phyloP scores from a whole-genome alignment of 805 yeast species.

The Wickerhamomyces xylosicus region DNA sequence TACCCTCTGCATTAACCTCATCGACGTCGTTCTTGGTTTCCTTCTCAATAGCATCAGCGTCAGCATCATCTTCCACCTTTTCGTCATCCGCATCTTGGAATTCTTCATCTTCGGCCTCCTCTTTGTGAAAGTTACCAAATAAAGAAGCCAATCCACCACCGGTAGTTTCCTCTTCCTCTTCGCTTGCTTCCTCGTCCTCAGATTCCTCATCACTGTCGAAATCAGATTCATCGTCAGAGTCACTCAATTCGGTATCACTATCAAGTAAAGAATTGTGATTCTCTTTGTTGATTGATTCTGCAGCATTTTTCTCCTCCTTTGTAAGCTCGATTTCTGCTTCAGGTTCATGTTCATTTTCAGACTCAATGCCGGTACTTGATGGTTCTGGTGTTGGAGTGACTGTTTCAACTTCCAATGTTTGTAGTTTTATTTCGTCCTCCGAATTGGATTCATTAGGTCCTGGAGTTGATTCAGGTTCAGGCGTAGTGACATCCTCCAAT shows the following conservation, averaged over 20 bases:
- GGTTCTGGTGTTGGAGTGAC: constrained; percentile 8
- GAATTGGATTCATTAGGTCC: constrained; percentile 1
- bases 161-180: constrained; percentile 11
- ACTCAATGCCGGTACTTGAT: not conserved
- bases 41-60: constrained; percentile 15
- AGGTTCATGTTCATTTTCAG: too few relatives aligned
- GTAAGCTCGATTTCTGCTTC: constrained; percentile 7
- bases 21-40: too few relatives aligned
- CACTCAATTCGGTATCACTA: constrained; percentile 19
- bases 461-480: constrained; percentile 11
- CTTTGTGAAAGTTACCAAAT: constrained; percentile 21
- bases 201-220: constrained; percentile 14
- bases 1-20: not conserved
- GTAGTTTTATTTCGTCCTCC: constrained; percentile 17
- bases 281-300: constrained; percentile 19
- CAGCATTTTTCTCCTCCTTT: constrained; percentile 15
- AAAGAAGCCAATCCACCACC: constrained; percentile 25
- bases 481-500: constrained; percentile 17
- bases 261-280: constrained; percentile 12
- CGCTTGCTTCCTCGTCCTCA: constrained; percentile 11
- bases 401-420: constrained; percentile 12
- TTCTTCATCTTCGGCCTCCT: constrained; percentile 27
- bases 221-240: constrained; percentile 19
- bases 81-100: constrained; percentile 15
- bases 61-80: constrained; percentile 11